A percentile compares a stretch with the other conserved stretches of the same genome.
phyloP scores from a whole-genome alignment of 2,329 filamentous ascomycete species.

The Claviceps purpurea region DNA sequence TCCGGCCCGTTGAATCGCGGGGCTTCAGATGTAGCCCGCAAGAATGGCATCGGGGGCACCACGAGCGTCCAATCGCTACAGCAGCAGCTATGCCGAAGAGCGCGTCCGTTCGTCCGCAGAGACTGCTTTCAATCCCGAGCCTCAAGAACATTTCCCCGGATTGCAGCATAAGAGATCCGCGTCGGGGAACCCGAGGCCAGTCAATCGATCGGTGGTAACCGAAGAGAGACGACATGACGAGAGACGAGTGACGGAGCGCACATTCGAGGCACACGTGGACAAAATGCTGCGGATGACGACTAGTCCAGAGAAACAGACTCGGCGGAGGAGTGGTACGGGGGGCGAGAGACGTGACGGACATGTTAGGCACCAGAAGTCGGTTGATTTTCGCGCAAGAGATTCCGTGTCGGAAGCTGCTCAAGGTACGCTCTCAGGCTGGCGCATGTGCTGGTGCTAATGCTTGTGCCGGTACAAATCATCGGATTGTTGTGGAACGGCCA shows the following conservation, averaged over 20 bases:
- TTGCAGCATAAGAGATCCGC: conserved; percentile 42
- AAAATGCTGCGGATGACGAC: conserved; percentile 43
- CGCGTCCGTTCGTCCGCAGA: conserved; percentile 23
- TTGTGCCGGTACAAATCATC: too few species aligned
- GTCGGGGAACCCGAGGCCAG: conserved; percentile 41
- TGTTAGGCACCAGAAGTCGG: conserved; percentile 25
- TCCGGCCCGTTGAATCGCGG: neutral
- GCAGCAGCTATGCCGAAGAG: conserved; percentile 23
- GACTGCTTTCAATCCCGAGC: conserved; percentile 16
- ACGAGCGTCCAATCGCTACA: conserved; percentile 31
- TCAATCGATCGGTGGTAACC: conserved; percentile 25
- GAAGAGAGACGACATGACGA: conserved; percentile 34
- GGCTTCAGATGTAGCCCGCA: conserved; percentile 22
- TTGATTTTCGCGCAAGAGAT: conserved; percentile 32
- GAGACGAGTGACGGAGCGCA: conserved; percentile 40
- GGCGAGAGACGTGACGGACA: conserved; percentile 26
- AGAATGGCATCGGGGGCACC: conserved; percentile 29
- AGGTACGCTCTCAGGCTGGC: conserved; percentile 23
- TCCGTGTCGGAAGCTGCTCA: conserved; percentile 32
- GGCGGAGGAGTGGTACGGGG: conserved; percentile 20
- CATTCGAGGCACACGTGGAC: conserved; percentile 47
- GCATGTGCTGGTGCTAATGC: neutral
- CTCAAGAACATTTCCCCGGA: conserved; percentile 18
- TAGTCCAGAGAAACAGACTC: conserved; percentile 44
- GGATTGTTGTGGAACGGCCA: neutral